Percentiles rank a stretch among this genome's conserved stretches.
Evolutionary conservation across 225 moss, liverwort and hornwort species (phyloP).

Genomic region (Climacium dendroides): DNA sequence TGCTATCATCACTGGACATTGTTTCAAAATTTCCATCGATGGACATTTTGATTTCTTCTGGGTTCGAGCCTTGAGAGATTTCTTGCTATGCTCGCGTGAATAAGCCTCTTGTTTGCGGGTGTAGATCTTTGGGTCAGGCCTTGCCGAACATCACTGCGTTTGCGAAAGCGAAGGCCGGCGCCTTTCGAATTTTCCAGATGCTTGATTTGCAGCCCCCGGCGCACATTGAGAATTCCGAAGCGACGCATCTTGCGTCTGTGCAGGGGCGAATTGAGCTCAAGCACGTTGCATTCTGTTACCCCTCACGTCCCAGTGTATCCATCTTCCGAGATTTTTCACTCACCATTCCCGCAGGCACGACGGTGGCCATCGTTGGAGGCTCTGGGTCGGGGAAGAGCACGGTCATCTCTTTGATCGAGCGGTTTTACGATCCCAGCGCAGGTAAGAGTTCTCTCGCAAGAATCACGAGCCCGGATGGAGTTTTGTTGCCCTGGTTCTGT

Average conservation of each 20-base stretch:
- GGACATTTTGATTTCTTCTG: neutral
- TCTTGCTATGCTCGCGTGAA: neutral
- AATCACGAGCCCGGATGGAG: neutral
- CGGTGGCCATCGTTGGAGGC: slow-evolving; percentile 31
- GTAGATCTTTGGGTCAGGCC: slow-evolving; percentile 21
- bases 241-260: neutral
- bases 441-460: neutral
- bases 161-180: slow-evolving; percentile 21
- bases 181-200: slow-evolving; percentile 19
- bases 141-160: slow-evolving; percentile 4
- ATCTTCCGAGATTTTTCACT: slow-evolving; percentile 29
- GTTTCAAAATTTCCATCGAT: neutral
- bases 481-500: neutral
- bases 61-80: neutral
- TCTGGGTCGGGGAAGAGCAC: slow-evolving; percentile 44
- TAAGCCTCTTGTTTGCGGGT: neutral
- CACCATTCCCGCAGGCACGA: slow-evolving; percentile 20
- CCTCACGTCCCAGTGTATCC: slow-evolving; percentile 17
- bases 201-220: neutral
- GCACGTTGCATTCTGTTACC: slow-evolving; percentile 23
- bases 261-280: slow-evolving; percentile 29
- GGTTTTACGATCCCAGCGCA: slow-evolving; percentile 31
- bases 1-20: neutral
- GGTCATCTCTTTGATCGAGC: slow-evolving; percentile 22
- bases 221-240: neutral